Conservation (phyloP, 306 rosid genomes). For the Prunus armeniaca region DNA sequence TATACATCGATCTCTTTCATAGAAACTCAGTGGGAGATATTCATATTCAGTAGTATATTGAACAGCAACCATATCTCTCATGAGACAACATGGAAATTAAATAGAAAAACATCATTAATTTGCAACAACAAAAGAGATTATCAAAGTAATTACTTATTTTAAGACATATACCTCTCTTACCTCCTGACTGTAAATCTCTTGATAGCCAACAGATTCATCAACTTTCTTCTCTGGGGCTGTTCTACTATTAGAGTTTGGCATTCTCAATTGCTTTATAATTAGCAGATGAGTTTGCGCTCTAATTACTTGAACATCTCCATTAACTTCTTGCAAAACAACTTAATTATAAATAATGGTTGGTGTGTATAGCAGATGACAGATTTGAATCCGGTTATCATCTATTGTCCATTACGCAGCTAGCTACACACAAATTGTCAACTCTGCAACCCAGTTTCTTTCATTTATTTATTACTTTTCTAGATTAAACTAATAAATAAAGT, state of each 20-base stretch:
- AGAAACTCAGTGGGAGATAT: not conserved
- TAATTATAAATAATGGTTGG: not conserved
- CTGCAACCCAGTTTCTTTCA: slow-evolving; percentile 29
- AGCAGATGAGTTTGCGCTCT: slow-evolving; percentile 4
- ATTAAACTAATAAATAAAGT: slow-evolving; percentile 12
- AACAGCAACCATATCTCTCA: not conserved
- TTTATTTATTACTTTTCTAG: not conserved
- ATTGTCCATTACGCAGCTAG: slow-evolving; percentile 38
- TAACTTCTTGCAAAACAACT: slow-evolving; percentile 16
- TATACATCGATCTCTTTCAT: not conserved
- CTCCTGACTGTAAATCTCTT: slow-evolving; percentile 18
- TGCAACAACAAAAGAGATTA: not conserved
- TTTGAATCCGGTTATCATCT: slow-evolving; percentile 25
- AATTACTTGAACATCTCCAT: not conserved
- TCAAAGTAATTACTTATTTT: too few species aligned
- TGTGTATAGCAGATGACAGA: not conserved
- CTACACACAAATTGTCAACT: slow-evolving; percentile 55
- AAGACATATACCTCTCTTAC: slow-evolving; percentile 10
- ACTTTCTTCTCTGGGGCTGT: slow-evolving; percentile 31
- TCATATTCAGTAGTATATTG: not conserved
- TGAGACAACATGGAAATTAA: not conserved
- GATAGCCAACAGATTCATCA: slow-evolving; percentile 20
- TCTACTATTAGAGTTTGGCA: slow-evolving; percentile 23
- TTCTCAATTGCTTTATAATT: slow-evolving; percentile 21
- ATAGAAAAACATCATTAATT: not conserved